Percentiles rank a stretch among this genome's conserved stretches.
These are phyloP conservation scores for Moringa oleifera DNA, from an alignment of 345 rosid species.

Conservation along the genomic window DNA sequence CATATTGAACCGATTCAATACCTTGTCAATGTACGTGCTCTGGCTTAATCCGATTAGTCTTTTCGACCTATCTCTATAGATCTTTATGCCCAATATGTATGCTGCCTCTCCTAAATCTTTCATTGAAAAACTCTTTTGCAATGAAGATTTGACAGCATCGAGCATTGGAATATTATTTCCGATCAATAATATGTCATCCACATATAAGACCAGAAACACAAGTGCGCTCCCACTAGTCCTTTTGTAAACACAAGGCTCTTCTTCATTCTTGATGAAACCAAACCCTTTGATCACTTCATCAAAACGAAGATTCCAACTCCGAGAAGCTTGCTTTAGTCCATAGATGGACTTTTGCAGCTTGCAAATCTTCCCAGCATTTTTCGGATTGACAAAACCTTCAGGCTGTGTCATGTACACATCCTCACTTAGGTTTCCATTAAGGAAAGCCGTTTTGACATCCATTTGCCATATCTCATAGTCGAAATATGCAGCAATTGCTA, in stretches of 20 bases:
- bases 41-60: too few species aligned
- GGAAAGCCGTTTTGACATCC: slow-evolving; percentile 2
- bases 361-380: neutral
- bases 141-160: neutral
- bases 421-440: slow-evolving; percentile 2
- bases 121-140: neutral
- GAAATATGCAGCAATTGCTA: neutral
- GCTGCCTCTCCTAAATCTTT: slow-evolving; percentile 3
- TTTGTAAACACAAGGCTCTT: neutral
- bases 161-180: neutral
- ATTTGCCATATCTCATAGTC: slow-evolving; percentile 8
- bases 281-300: neutral
- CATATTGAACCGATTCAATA: neutral
- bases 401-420: too few species aligned
- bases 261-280: neutral
- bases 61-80: slow-evolving; percentile 1
- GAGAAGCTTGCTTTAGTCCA: neutral
- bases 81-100: neutral
- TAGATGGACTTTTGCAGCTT: neutral
- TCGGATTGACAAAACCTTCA: neutral
- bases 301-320: too few species aligned
- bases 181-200: too few species aligned
- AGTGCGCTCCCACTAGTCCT: neutral
- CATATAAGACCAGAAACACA: slow-evolving; percentile 1
- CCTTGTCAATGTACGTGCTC: too few species aligned